Evolutionary conservation across 2,329 filamentous ascomycete genomes (phyloP).

Genomic region (Penicillium capsulatum): DNA sequence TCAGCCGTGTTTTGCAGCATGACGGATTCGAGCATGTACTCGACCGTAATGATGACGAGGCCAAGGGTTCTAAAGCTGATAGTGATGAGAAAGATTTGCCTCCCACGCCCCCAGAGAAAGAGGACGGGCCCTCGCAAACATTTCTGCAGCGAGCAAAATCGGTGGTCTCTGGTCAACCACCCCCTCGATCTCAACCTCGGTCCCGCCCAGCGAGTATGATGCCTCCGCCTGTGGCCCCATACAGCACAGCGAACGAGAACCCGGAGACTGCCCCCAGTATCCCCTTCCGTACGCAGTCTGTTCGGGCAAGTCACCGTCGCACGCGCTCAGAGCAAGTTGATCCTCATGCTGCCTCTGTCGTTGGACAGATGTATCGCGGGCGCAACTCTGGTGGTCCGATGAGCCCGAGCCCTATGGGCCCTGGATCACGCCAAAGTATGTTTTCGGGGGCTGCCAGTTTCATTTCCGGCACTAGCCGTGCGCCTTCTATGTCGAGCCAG

Average conservation of each 20-base stretch:
- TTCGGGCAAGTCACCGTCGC: slow-evolving; percentile 43
- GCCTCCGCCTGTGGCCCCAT: slow-evolving; percentile 31
- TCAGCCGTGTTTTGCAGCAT: slow-evolving; percentile 88
- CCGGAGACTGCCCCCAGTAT: slow-evolving; percentile 48
- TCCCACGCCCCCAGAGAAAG: slow-evolving; percentile 60
- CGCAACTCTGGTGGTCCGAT: slow-evolving; percentile 50
- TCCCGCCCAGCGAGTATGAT: slow-evolving; percentile 46
- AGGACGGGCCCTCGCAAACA: slow-evolving; percentile 42
- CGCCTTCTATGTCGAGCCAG: slow-evolving; percentile 50
- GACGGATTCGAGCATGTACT: slow-evolving; percentile 93
- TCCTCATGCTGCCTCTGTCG: slow-evolving; percentile 60
- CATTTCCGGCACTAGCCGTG: slow-evolving; percentile 53
- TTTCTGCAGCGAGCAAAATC: slow-evolving; percentile 60
- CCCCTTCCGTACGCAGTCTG: slow-evolving; percentile 43
- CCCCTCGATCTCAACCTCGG: slow-evolving; percentile 39
- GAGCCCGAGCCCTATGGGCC: slow-evolving; percentile 50
- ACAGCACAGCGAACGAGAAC: slow-evolving; percentile 43
- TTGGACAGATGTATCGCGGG: slow-evolving; percentile 86
- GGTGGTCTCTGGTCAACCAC: slow-evolving; percentile 47
- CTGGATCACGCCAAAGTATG: slow-evolving; percentile 39
- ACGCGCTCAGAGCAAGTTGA: slow-evolving; percentile 49
- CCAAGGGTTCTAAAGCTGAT: slow-evolving; percentile 24
- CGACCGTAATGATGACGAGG: slow-evolving; percentile 64
- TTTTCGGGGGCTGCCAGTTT: slow-evolving; percentile 42
- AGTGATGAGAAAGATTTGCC: slow-evolving; percentile 75